Conservation (phyloP, 306 rosid genomes). For the Corylus americana region DNA sequence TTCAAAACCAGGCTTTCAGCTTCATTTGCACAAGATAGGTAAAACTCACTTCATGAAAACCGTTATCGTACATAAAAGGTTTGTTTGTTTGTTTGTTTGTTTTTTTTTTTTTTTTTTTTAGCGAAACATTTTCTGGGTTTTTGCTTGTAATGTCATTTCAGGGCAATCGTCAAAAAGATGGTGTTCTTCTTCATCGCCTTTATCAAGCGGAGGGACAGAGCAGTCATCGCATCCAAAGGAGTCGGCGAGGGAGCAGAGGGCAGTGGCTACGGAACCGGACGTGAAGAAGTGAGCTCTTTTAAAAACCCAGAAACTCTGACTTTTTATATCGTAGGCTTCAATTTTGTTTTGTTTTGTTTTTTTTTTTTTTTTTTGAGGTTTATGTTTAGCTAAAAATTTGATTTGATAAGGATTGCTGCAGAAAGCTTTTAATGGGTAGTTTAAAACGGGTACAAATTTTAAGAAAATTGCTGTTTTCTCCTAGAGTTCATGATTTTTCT, state of each 20-base stretch:
- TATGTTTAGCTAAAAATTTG: too few species aligned
- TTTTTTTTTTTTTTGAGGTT: too few species aligned
- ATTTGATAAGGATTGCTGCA: too few species aligned
- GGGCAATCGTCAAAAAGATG: slow-evolving; percentile 18
- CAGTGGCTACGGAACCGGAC: slow-evolving; percentile 1
- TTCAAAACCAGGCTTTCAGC: slow-evolving; percentile 9
- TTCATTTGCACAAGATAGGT: slow-evolving; percentile 14
- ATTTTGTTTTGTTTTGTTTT: too few species aligned
- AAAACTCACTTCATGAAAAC: slow-evolving; percentile 18
- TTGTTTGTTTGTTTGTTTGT: too few species aligned
- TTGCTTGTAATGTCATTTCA: not conserved
- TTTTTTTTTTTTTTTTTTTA: too few species aligned
- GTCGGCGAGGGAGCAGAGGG: not conserved
- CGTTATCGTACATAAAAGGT: not conserved
- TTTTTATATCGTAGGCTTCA: too few species aligned
- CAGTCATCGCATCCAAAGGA: not conserved
- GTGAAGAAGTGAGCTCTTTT: slow-evolving; percentile 18
- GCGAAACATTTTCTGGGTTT: too few species aligned
- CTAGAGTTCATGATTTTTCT: not conserved
- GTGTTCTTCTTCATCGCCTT: slow-evolving; percentile 26
- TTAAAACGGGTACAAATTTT: not conserved
- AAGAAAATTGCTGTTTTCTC: not conserved
- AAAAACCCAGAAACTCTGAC: too few species aligned
- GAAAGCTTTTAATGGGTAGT: not conserved
- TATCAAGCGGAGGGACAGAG: not conserved